Percentiles rank a stretch among this genome's conserved stretches.
Conservation (phyloP, 257 asterid genomes). For the Petunia secreta region DNA sequence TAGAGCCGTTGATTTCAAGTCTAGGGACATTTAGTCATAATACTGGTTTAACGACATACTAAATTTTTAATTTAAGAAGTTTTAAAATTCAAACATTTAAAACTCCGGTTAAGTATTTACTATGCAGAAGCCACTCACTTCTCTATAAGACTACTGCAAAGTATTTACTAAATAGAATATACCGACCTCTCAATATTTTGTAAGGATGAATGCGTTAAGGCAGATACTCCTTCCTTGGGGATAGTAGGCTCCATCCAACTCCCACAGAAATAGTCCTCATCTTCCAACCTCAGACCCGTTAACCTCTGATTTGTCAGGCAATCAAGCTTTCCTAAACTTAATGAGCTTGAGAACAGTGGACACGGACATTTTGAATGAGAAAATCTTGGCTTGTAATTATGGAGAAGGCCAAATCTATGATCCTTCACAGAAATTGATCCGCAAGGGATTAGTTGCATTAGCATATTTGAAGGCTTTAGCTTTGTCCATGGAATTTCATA, state of each 20-base stretch:
- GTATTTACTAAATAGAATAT: not conserved
- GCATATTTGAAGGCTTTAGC: conserved; percentile 78
- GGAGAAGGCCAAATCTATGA: conserved; percentile 76
- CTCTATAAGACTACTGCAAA: conserved; percentile 42
- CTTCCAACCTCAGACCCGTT: conserved; percentile 64
- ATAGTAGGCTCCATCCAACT: conserved; percentile 75
- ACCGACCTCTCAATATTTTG: conserved; percentile 73
- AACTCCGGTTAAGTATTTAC: not conserved
- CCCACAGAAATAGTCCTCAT: conserved; percentile 87
- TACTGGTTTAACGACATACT: not conserved
- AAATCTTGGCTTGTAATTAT: conserved; percentile 78
- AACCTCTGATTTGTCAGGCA: conserved; percentile 66
- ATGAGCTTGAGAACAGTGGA: conserved; percentile 30
- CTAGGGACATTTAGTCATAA: not conserved
- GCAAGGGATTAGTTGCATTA: conserved; percentile 87
- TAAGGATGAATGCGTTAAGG: conserved; percentile 73
- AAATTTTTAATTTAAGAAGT: not conserved
- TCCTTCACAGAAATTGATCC: conserved; percentile 91
- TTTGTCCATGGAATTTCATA: conserved; percentile 51
- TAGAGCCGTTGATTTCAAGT: not conserved
- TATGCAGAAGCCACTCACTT: conserved; percentile 42
- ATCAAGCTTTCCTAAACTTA: conserved; percentile 77
- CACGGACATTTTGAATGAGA: conserved; percentile 71
- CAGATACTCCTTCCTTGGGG: conserved; percentile 52
- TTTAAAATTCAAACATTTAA: not conserved